phyloP scores from a whole-genome alignment of 495 filamentous ascomycete genomes.

The Daldinia caldariorum region DNA sequence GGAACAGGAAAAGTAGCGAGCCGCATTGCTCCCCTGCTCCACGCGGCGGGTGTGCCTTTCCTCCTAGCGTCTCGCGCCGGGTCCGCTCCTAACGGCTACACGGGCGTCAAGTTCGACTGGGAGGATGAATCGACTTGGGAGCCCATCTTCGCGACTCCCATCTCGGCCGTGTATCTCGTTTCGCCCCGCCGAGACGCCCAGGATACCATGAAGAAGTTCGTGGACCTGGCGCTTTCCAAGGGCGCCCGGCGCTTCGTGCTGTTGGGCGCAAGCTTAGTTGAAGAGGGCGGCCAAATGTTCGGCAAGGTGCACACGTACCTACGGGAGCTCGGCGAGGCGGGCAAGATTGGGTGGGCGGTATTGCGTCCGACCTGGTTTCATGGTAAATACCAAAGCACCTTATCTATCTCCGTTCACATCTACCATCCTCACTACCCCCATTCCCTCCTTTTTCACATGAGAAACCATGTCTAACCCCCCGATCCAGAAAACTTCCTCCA shows the following conservation, averaged over 20 bases:
- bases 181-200: conserved; percentile 38
- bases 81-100: conserved; percentile 24
- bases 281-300: conserved; percentile 51
- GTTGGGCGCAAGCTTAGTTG: conserved; percentile 51
- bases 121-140: conserved; percentile 53
- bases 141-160: conserved; percentile 44
- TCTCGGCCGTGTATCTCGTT: conserved; percentile 56
- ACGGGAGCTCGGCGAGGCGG: conserved; percentile 49
- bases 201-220: conserved; percentile 51
- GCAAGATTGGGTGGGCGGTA: conserved; percentile 56
- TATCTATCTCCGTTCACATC: background rate
- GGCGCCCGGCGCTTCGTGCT: conserved; percentile 58
- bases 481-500: conserved; percentile 48
- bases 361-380: conserved; percentile 59
- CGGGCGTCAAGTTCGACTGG: conserved; percentile 60
- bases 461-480: background rate
- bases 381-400: conserved; percentile 44
- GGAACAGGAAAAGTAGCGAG: conserved; percentile 60
- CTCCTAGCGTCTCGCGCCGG: conserved; percentile 55
- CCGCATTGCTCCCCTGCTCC: conserved; percentile 54
- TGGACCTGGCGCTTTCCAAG: conserved; percentile 51
- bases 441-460: background rate
- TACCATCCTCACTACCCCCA: no score
- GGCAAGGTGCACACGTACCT: conserved; percentile 53
- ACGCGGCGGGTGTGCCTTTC: conserved; percentile 40